Conservation (phyloP, 129 eudicot genomes). For the Heracleum sosnowskyi region DNA sequence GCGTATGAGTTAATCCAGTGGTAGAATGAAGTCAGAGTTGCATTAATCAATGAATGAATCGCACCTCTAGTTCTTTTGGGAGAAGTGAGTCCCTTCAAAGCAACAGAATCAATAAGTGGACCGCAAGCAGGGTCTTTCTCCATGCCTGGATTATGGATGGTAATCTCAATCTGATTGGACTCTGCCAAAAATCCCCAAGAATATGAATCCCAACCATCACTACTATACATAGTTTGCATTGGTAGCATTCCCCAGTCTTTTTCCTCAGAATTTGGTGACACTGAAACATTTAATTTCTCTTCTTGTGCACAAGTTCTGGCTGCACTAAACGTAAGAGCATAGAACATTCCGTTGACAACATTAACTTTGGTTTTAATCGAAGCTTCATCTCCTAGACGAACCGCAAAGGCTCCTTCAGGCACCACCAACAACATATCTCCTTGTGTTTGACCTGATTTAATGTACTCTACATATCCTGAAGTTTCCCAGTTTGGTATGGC, state of each 20-base stretch:
- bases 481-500: slow-evolving; percentile 68
- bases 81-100: slow-evolving; percentile 47
- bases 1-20: too few species aligned
- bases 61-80: slow-evolving; percentile 51
- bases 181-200: slow-evolving; percentile 75
- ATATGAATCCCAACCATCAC: slow-evolving; percentile 77
- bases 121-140: slow-evolving; percentile 84
- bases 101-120: slow-evolving; percentile 71
- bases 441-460: slow-evolving; percentile 68
- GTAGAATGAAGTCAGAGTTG: not conserved
- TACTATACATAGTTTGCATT: slow-evolving; percentile 73
- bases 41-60: not conserved
- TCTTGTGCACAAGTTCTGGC: slow-evolving; percentile 86
- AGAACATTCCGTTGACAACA: slow-evolving; percentile 51
- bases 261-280: slow-evolving; percentile 42
- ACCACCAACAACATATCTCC: slow-evolving; percentile 85
- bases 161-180: slow-evolving; percentile 52
- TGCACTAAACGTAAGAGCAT: slow-evolving; percentile 58
- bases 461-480: slow-evolving; percentile 75
- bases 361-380: slow-evolving; percentile 50
- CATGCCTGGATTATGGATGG: slow-evolving; percentile 63
- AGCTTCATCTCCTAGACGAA: slow-evolving; percentile 68
- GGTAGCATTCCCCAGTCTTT: slow-evolving; percentile 68
- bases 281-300: slow-evolving; percentile 59
- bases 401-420: slow-evolving; percentile 67